Percentiles rank a stretch among this genome's conserved stretches.
Evolutionary conservation across 1,139 yeast genomes (phyloP).

Genomic region (Candida sojae): DNA sequence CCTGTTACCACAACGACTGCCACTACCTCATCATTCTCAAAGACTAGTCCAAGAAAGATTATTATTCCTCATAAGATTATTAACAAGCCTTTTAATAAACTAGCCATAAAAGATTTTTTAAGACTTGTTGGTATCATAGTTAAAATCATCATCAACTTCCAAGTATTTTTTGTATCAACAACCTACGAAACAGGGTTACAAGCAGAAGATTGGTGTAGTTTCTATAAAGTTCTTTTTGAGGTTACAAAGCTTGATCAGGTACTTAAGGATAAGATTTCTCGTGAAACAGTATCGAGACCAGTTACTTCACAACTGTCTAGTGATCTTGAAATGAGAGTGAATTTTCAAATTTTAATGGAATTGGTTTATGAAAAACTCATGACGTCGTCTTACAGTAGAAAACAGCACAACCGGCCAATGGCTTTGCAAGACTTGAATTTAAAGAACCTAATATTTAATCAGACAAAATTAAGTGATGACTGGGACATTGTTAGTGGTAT

Average conservation of each 20-base stretch:
- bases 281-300: neutral
- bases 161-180: constrained; percentile 23
- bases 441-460: constrained; percentile 25
- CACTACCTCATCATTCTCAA: constrained; percentile 6
- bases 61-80: constrained; percentile 48
- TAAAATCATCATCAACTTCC: constrained; percentile 40
- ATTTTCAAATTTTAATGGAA: constrained; percentile 21
- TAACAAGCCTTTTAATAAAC: constrained; percentile 42
- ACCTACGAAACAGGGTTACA: constrained; percentile 7
- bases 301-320: neutral
- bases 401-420: constrained; percentile 11
- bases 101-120: constrained; percentile 41
- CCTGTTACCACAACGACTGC: constrained; percentile 10
- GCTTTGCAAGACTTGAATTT: constrained; percentile 24
- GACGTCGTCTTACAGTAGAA: constrained; percentile 8
- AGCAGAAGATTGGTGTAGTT: constrained; percentile 14
- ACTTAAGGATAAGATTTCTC: constrained; percentile 3
- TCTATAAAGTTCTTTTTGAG: constrained; percentile 10
- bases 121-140: constrained; percentile 39
- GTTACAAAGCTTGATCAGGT: constrained; percentile 7
- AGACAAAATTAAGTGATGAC: constrained; percentile 31
- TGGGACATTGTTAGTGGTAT: constrained; percentile 47
- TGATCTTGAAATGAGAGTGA: constrained; percentile 1
- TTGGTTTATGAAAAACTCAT: constrained; percentile 30
- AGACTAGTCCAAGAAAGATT: constrained; percentile 20